phyloP scores from a whole-genome alignment of 2,329 filamentous ascomycete species.

The Elsinoe australis region DNA sequence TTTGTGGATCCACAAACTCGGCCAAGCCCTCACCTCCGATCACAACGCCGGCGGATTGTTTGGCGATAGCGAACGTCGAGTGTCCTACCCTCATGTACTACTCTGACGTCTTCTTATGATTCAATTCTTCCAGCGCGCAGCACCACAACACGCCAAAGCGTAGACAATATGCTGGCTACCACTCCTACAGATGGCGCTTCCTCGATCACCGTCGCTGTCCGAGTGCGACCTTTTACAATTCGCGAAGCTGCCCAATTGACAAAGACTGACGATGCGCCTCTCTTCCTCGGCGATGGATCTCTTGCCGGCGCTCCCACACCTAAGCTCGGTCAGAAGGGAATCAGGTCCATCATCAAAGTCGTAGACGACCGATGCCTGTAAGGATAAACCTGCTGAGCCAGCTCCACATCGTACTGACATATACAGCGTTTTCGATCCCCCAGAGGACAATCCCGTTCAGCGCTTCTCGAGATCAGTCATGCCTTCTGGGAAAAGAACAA shows the following conservation, averaged over 20 bases:
- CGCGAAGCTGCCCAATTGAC: conserved; percentile 88
- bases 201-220: conserved; percentile 47
- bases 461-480: conserved; percentile 77
- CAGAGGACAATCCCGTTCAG: conserved; percentile 87
- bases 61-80: not conserved
- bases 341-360: conserved; percentile 89
- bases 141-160: not conserved
- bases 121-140: not conserved
- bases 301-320: conserved; percentile 73
- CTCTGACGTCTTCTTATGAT: conserved; percentile 1
- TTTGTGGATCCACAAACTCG: not conserved
- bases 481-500: conserved; percentile 75
- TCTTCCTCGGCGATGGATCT: conserved; percentile 95
- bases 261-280: conserved; percentile 69
- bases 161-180: conserved; percentile 22
- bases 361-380: conserved; percentile 94
- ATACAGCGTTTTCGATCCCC: conserved; percentile 85
- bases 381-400: conserved; percentile 30
- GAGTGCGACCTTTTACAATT: conserved; percentile 65
- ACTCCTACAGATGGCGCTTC: conserved; percentile 37
- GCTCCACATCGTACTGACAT: conserved; percentile 22
- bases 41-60: too few relatives aligned
- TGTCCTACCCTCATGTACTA: not conserved
- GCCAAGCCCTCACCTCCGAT: too few relatives aligned
- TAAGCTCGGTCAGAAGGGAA: conserved; percentile 75